Percentiles rank a stretch among this genome's conserved stretches.
Evolutionary conservation across 2,329 filamentous ascomycete genomes (phyloP).

Genomic region (Aspergillus neoniger): DNA sequence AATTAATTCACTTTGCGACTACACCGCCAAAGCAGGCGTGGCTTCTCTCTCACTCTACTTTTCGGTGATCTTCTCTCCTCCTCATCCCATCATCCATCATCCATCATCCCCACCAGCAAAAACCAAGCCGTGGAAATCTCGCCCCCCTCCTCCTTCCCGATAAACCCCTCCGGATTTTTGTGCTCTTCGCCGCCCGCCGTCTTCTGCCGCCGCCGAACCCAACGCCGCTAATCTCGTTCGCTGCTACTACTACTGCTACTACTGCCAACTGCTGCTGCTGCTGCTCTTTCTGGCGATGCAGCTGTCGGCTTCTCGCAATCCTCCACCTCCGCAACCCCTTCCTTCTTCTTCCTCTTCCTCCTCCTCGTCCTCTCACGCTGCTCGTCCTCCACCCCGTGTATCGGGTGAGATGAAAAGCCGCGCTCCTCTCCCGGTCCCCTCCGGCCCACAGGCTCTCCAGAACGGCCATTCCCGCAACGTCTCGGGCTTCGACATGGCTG

Average conservation of each 20-base stretch:
- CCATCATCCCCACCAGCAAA: constrained; percentile 8
- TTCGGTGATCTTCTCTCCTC: not conserved
- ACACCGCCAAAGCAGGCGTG: too few relatives aligned
- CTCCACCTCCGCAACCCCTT: constrained; percentile 20
- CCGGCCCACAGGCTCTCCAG: constrained; percentile 33
- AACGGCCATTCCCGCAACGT: constrained; percentile 47
- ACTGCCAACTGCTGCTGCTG: not conserved
- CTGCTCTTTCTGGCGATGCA: constrained; percentile 22
- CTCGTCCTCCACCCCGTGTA: constrained; percentile 31
- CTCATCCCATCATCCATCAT: too few relatives aligned
- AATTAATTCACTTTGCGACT: too few relatives aligned
- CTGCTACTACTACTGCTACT: constrained; percentile 5
- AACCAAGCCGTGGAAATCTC: constrained; percentile 11
- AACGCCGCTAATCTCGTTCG: not conserved
- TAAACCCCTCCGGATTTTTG: constrained; percentile 30
- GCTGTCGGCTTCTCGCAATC: constrained; percentile 25
- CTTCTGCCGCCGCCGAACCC: not conserved
- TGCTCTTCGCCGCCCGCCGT: not conserved
- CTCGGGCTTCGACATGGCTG: constrained; percentile 47
- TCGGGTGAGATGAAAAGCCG: constrained; percentile 45
- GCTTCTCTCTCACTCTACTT: not conserved
- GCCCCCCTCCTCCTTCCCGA: constrained; percentile 13
- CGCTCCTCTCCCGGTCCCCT: constrained; percentile 42
- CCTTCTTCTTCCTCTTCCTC: constrained; percentile 19
- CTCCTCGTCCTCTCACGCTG: constrained; percentile 24